Percentiles rank a stretch among this genome's conserved stretches.
These are phyloP conservation scores for Buxus sempervirens DNA, from an alignment of 164 flowering plant species.

Conservation along the genomic window DNA sequence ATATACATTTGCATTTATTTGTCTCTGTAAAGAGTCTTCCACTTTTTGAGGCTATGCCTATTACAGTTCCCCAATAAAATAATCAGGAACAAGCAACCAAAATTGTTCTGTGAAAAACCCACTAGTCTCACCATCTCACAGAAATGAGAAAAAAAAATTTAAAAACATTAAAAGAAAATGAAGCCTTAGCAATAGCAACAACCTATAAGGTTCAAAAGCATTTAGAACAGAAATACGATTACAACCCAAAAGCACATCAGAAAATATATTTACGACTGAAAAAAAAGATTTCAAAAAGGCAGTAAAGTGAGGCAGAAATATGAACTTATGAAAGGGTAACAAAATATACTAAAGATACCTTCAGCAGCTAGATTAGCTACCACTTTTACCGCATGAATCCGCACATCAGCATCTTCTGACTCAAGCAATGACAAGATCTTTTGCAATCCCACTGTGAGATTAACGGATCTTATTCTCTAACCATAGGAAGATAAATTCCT, in stretches of 20 bases:
- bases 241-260: neutral
- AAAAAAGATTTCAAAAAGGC: neutral
- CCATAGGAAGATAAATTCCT: neutral
- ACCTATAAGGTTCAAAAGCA: no score
- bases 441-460: constrained; percentile 84
- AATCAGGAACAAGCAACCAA: no score
- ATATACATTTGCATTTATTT: no score
- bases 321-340: neutral
- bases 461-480: constrained; percentile 3
- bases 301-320: neutral
- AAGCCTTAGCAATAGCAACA: no score
- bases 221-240: no score
- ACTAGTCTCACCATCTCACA: no score
- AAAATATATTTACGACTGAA: neutral
- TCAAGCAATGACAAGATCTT: constrained; percentile 91
- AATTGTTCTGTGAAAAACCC: no score
- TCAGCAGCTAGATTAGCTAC: constrained; percentile 98
- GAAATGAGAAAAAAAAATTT: no score
- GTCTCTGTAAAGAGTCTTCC: no score
- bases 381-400: constrained; percentile 97
- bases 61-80: no score
- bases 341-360: constrained; percentile 37
- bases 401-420: constrained; percentile 88
- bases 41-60: no score
- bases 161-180: no score